Evolutionary conservation across 2,329 filamentous ascomycete genomes (phyloP).

Genomic region (Claviceps sp.): DNA sequence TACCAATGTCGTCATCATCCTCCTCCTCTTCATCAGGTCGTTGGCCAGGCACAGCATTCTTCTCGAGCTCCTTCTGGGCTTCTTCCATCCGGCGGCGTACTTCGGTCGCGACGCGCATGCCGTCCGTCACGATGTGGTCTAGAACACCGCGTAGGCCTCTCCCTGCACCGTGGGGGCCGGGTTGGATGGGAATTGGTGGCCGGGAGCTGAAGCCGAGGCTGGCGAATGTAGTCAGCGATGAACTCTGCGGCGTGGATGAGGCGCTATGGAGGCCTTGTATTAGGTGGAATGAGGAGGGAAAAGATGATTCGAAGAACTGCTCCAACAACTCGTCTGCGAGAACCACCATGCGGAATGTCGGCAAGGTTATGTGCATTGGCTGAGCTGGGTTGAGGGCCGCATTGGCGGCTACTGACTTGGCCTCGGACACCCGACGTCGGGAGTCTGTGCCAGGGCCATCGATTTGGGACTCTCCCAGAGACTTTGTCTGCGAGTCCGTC

Average conservation of each 20-base stretch:
- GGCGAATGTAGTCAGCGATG: constrained; percentile 75
- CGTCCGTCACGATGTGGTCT: constrained; percentile 95
- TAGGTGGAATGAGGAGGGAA: constrained; percentile 84
- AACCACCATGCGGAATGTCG: constrained; percentile 97
- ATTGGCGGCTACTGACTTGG: constrained; percentile 68
- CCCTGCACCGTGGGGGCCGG: constrained; percentile 33
- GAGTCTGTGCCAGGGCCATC: constrained; percentile 10
- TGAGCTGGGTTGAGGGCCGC: constrained; percentile 84
- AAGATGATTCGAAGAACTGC: constrained; percentile 93
- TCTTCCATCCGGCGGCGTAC: constrained; percentile 90
- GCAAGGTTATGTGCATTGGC: constrained; percentile 87
- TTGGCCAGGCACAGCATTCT: constrained; percentile 55
- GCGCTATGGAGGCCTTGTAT: constrained; percentile 44
- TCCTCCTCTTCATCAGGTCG: constrained; percentile 58
- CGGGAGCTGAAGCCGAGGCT: constrained; percentile 47
- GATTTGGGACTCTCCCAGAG: neutral
- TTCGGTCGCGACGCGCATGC: constrained; percentile 89
- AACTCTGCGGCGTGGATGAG: constrained; percentile 22
- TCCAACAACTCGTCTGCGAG: constrained; percentile 91
- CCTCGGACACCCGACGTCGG: constrained; percentile 39
- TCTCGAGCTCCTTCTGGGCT: constrained; percentile 81
- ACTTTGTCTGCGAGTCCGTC: neutral
- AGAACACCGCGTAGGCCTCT: constrained; percentile 81
- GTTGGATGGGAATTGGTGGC: constrained; percentile 22
- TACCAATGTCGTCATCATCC: constrained; percentile 42